Percentiles rank a stretch among this genome's conserved stretches.
Evolutionary conservation across 2,329 filamentous ascomycete species (phyloP).

Genomic region (Colletotrichum tanaceti): DNA sequence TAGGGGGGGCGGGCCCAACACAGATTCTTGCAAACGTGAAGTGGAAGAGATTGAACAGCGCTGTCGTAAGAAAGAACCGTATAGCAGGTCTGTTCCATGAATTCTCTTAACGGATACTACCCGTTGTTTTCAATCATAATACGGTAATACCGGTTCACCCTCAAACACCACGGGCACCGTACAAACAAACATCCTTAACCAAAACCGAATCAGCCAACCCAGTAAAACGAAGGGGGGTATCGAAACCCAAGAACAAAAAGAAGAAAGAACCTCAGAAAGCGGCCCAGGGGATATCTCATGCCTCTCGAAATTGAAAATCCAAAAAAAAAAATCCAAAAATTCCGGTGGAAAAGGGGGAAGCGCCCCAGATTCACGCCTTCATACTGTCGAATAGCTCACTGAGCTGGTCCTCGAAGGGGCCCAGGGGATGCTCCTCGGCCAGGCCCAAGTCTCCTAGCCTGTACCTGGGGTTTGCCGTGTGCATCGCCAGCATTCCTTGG

Average conservation of each 20-base stretch:
- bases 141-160: no score
- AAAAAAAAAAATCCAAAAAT: neutral
- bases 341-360: neutral
- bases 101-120: neutral
- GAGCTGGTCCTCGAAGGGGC: slow-evolving; percentile 40
- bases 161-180: no score
- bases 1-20: no score
- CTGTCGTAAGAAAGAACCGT: neutral
- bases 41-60: neutral
- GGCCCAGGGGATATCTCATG: slow-evolving; percentile 14
- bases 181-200: no score
- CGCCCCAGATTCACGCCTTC: slow-evolving; percentile 7
- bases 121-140: no score
- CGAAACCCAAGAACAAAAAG: neutral
- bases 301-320: neutral
- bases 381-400: slow-evolving; percentile 39
- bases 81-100: neutral
- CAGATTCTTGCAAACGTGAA: neutral
- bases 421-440: slow-evolving; percentile 42
- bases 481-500: slow-evolving; percentile 42
- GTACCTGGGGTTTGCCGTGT: slow-evolving; percentile 42
- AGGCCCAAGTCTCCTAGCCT: slow-evolving; percentile 41
- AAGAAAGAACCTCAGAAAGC: slow-evolving; percentile 3
- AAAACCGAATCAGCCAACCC: neutral
- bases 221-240: neutral